Conservation (phyloP, 257 asterid genomes). For the Gardenia jasminoides region DNA sequence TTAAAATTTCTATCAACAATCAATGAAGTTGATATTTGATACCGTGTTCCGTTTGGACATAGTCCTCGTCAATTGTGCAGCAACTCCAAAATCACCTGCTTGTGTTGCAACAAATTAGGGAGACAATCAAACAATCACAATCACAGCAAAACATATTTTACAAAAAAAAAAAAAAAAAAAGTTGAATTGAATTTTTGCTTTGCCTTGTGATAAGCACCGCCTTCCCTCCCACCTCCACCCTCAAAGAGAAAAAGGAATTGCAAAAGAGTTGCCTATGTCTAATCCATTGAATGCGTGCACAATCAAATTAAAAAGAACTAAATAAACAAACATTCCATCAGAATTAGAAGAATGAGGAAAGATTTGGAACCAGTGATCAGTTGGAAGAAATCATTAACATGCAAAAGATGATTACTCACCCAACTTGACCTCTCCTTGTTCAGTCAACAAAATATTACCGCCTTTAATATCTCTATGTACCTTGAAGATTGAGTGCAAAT, state of each 20-base stretch:
- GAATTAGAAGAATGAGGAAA: neutral
- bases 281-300: neutral
- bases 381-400: neutral
- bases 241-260: neutral
- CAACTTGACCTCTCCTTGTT: slow-evolving; percentile 97
- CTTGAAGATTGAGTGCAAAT: slow-evolving; percentile 96
- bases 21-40: slow-evolving; percentile 15
- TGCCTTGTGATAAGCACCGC: neutral
- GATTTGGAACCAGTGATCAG: neutral
- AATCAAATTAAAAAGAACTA: neutral
- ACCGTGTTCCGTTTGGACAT: slow-evolving; percentile 99
- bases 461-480: slow-evolving; percentile 99
- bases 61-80: slow-evolving; percentile 97
- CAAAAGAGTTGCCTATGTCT: neutral
- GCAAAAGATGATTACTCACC: slow-evolving; percentile 51
- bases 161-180: neutral
- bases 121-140: neutral
- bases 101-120: slow-evolving; percentile 14
- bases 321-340: neutral
- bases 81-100: slow-evolving; percentile 99
- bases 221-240: neutral
- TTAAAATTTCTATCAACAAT: neutral
- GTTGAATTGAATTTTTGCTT: neutral
- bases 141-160: neutral
- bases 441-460: slow-evolving; percentile 91